These are phyloP conservation scores for Nemania bipapillata DNA, from an alignment of 2,329 filamentous ascomycete genomes.

Conservation along the genomic window DNA sequence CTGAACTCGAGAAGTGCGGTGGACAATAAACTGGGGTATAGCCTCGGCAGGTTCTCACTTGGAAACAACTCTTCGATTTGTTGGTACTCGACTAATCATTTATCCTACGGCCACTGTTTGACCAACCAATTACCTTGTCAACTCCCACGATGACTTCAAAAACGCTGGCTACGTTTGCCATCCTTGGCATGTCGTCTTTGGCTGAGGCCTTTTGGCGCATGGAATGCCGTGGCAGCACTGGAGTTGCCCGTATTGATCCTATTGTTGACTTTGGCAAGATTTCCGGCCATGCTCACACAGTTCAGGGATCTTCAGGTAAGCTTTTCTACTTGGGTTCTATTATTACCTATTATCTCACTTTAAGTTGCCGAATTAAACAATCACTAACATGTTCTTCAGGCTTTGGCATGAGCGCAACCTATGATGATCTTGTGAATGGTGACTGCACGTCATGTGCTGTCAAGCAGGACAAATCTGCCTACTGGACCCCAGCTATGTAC, in stretches of 20 bases:
- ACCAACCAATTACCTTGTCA: constrained; percentile 9
- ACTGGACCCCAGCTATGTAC: constrained; percentile 84
- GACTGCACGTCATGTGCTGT: constrained; percentile 85
- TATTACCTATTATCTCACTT: background rate
- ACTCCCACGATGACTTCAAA: constrained; percentile 40
- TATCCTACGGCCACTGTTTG: background rate
- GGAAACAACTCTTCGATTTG: constrained; percentile 4
- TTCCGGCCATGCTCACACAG: constrained; percentile 75
- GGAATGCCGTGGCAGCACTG: constrained; percentile 78
- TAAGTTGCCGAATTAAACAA: background rate
- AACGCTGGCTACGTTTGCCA: constrained; percentile 44
- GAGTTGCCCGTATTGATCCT: constrained; percentile 79
- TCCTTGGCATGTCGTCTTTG: constrained; percentile 51
- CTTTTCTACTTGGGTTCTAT: constrained; percentile 38
- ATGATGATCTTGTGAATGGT: constrained; percentile 66
- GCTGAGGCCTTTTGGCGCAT: constrained; percentile 86
- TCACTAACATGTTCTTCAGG: constrained; percentile 57
- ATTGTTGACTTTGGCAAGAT: constrained; percentile 71
- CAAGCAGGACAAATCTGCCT: constrained; percentile 83
- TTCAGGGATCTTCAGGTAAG: constrained; percentile 82
- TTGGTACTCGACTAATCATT: background rate
- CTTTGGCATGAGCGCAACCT: constrained; percentile 69
- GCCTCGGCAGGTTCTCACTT: constrained; percentile 7
- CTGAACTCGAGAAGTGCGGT: background rate
- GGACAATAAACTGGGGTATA: background rate